Evolutionary conservation across 2,329 filamentous ascomycete genomes (phyloP).

Genomic region (Verruconis gallopava): DNA sequence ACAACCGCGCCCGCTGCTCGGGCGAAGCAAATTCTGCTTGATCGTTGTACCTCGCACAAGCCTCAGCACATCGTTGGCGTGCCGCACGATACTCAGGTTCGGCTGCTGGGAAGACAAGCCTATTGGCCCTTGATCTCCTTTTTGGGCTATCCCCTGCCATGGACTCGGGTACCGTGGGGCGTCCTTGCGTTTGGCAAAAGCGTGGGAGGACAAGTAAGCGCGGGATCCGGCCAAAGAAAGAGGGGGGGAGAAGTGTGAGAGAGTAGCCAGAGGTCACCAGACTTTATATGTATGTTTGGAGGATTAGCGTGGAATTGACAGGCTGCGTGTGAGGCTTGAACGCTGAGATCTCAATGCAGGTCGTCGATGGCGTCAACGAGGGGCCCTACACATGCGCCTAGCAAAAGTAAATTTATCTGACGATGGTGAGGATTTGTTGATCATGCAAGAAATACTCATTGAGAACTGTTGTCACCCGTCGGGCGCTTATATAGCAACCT

Average conservation of each 20-base stretch:
- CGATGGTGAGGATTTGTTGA: too few species aligned
- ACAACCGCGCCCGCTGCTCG: slow-evolving; percentile 10
- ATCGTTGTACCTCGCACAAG: slow-evolving; percentile 11
- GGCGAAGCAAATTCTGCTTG: slow-evolving; percentile 10
- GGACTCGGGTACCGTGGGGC: neutral
- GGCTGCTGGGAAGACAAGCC: slow-evolving; percentile 6
- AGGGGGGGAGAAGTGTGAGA: neutral
- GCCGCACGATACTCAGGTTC: slow-evolving; percentile 5
- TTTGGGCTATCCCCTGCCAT: neutral
- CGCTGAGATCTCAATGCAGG: neutral
- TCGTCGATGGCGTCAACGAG: neutral
- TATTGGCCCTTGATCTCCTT: neutral
- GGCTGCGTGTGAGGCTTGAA: neutral
- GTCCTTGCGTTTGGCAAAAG: neutral
- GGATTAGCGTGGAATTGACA: neutral
- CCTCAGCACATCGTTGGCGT: slow-evolving; percentile 11
- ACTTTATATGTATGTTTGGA: neutral
- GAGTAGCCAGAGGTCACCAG: neutral
- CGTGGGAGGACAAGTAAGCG: neutral
- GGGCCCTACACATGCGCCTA: neutral
- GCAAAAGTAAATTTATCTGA: too few species aligned
- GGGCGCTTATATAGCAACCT: too few species aligned
- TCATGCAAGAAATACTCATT: too few species aligned
- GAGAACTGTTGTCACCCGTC: too few species aligned
- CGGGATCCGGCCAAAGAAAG: neutral